These are phyloP conservation scores for Entamoeba nuttalli DNA, from an alignment of 208 protist genomes.

Conservation along the genomic window DNA sequence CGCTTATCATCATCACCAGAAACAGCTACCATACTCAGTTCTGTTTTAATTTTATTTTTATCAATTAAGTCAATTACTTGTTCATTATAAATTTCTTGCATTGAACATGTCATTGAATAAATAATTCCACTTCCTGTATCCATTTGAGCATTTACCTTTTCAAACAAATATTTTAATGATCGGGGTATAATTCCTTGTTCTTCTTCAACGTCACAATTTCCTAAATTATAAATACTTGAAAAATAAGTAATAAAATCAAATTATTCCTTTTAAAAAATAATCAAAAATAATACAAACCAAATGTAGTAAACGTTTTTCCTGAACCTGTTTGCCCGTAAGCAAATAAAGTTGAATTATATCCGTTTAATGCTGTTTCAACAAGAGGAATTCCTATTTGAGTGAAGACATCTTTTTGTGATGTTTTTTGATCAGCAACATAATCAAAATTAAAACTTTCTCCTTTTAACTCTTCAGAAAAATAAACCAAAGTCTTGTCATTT, in stretches of 20 bases:
- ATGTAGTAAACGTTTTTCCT: constrained; percentile 3
- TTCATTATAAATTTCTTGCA: constrained; percentile 19
- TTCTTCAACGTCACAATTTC: background rate
- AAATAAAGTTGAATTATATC: constrained; percentile 11
- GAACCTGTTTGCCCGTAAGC: constrained; percentile 16
- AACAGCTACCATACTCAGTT: background rate
- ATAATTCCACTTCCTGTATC: background rate
- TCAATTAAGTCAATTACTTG: constrained; percentile 1
- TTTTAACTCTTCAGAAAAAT: background rate
- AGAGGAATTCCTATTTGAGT: background rate
- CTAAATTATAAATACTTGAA: background rate
- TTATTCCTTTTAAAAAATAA: background rate
- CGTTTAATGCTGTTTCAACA: background rate
- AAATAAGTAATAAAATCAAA: background rate
- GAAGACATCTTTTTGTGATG: background rate
- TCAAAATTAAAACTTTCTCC: background rate
- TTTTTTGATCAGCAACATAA: background rate
- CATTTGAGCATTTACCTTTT: background rate
- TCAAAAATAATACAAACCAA: background rate
- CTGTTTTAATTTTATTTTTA: background rate
- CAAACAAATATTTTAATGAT: background rate
- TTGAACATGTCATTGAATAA: background rate
- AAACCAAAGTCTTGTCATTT: background rate
- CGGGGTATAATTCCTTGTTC: background rate
- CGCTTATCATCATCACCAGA: background rate